These are phyloP conservation scores for Cystobasidium sp. DNA, from an alignment of 1,284 basidiomycete genomes.

Conservation along the genomic window DNA sequence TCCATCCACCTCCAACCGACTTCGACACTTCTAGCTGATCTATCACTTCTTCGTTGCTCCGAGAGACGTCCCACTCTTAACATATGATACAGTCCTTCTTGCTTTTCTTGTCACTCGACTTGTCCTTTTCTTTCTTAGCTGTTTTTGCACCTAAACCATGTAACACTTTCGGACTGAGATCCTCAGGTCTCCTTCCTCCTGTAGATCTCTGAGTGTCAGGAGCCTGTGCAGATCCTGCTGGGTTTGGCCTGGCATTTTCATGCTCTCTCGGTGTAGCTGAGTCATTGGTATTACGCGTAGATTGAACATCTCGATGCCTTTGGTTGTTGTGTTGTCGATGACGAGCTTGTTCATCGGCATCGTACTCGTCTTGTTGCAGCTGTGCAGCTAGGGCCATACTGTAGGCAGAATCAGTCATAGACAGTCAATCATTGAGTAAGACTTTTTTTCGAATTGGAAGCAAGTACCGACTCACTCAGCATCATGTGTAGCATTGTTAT, in stretches of 20 bases:
- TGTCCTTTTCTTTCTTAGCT: slow-evolving; percentile 16
- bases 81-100: slow-evolving; percentile 43
- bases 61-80: neutral
- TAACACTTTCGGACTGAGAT: slow-evolving; percentile 1
- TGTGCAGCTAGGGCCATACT: slow-evolving; percentile 45
- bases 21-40: no score
- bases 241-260: neutral
- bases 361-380: slow-evolving; percentile 49
- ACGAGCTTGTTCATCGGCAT: slow-evolving; percentile 28
- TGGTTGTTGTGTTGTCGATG: slow-evolving; percentile 2
- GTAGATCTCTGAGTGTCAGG: neutral
- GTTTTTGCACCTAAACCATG: slow-evolving; percentile 10
- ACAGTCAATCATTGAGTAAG: neutral
- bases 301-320: neutral
- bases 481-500: slow-evolving; percentile 16
- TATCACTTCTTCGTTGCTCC: no score
- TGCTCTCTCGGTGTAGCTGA: neutral
- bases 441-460: neutral
- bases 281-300: neutral
- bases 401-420: neutral
- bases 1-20: no score
- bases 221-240: neutral
- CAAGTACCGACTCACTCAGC: slow-evolving; percentile 31
- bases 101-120: slow-evolving; percentile 25
- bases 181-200: slow-evolving; percentile 13